phyloP scores from a whole-genome alignment of 2,329 filamentous ascomycete genomes.

The Claviceps paspali region DNA sequence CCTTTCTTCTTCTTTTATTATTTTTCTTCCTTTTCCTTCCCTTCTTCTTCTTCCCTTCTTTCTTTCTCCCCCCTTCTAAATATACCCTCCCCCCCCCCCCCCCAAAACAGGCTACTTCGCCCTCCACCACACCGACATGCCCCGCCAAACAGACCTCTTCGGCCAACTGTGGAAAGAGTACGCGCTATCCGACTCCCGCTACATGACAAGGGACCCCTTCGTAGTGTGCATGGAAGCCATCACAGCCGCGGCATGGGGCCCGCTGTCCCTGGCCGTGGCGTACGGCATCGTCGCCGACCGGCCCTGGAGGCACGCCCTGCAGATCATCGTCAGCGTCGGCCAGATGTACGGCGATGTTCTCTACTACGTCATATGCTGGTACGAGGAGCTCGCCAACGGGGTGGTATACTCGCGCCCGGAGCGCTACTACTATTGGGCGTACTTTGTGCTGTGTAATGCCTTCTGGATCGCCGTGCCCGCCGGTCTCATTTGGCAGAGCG shows the following conservation, averaged over 20 bases:
- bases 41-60: too few relatives aligned
- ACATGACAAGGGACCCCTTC: conserved; percentile 36
- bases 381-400: conserved; percentile 23
- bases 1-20: too few relatives aligned
- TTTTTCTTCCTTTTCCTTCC: too few relatives aligned
- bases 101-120: conserved; percentile 36
- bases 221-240: conserved; percentile 40
- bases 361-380: conserved; percentile 33
- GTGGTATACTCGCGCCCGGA: conserved; percentile 35
- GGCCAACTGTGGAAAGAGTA: conserved; percentile 45
- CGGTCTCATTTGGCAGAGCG: not conserved
- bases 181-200: conserved; percentile 39
- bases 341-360: conserved; percentile 37
- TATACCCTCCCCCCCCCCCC: too few relatives aligned
- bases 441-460: conserved; percentile 35
- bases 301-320: conserved; percentile 32
- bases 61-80: too few relatives aligned
- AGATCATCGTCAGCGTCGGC: conserved; percentile 29
- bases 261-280: conserved; percentile 32
- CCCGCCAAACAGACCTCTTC: conserved; percentile 25
- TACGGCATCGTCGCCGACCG: conserved; percentile 27
- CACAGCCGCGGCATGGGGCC: conserved; percentile 38
- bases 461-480: conserved; percentile 39
- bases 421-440: conserved; percentile 35
- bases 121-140: conserved; percentile 26